These are phyloP conservation scores for Diddensiella santjacobensis DNA, from an alignment of 805 yeast genomes.

Conservation along the genomic window DNA sequence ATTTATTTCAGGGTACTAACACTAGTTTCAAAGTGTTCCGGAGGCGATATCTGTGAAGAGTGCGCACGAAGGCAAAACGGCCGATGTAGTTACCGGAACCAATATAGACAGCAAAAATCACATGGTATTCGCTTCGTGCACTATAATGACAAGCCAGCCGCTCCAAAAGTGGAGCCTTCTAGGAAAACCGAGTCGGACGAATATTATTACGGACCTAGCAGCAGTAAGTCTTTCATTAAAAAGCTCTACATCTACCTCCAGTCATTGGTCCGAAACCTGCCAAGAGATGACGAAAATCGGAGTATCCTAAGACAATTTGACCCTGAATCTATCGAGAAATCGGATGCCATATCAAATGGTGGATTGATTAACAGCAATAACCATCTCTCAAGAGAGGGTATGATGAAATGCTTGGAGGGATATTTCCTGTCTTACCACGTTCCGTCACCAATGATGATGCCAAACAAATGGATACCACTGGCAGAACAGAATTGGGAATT, in stretches of 20 bases:
- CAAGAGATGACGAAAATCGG: neutral
- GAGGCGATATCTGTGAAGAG: neutral
- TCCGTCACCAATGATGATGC: slow-evolving; percentile 5
- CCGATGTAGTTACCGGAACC: neutral
- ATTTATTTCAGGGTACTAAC: too few species aligned
- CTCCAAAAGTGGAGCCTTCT: neutral
- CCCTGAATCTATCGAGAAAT: neutral
- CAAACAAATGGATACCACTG: slow-evolving; percentile 7
- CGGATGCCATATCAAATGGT: neutral
- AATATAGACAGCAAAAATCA: neutral
- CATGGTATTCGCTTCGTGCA: neutral
- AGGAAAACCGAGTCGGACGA: neutral
- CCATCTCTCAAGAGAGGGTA: slow-evolving; percentile 4
- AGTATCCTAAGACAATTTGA: neutral
- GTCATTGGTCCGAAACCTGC: neutral
- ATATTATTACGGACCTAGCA: slow-evolving; percentile 10
- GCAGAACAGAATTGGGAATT: slow-evolving; percentile 2
- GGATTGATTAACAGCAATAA: neutral
- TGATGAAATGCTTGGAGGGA: slow-evolving; percentile 8
- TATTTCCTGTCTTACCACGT: slow-evolving; percentile 2
- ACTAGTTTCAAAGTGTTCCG: neutral
- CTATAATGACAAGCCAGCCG: neutral
- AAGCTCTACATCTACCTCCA: slow-evolving; percentile 8
- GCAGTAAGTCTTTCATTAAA: slow-evolving; percentile 9
- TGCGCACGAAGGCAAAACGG: neutral